Evolutionary conservation across 2,329 filamentous ascomycete species (phyloP), one percentile per base, ranked within the genome.

Genomic region (Fusarium avenaceum): DNA sequence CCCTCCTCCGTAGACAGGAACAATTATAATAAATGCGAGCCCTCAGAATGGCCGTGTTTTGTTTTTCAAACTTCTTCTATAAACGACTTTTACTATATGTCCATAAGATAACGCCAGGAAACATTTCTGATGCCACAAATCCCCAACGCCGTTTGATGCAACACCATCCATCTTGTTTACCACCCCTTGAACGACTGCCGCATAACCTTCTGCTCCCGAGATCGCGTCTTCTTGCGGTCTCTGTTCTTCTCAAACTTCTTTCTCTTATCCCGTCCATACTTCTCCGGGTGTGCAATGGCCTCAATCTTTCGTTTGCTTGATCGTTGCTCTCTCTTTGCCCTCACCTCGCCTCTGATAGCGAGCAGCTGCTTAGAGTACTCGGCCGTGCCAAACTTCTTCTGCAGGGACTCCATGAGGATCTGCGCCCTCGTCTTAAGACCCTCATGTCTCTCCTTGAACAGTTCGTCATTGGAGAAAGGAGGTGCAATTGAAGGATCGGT

Each of bases 221-320:
- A 90, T 78, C 88, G 92, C 78, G 91, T 91, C 85, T 93, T 97
- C 77, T 90, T 89, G 79, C 90, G 89, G 72, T 91, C 90, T 81
- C 90, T 94, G 84, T 96, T 96, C 83, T 90, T 89, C 76, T 96
- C 93, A 65, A 92, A 86, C 83, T 91, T 94, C 83, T 90, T 92
- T 77, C 87, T 89, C 88, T 97, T 97, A 72, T 91, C 89, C 75
- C 86, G 84, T 28, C 90, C 92, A 72, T 89, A 89, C 76, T 85
- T 90, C 80, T 96, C 95, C 2, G 96, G 96, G 75, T 91, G 88
- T 49, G 87, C 87, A 24, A 99, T 89, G 13, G 92, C 92, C 76
- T 96, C 94, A 68, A 98, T 92, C 80, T 93, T 92, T 74, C 96
- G 87, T 87, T 99, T 99, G 67, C 86, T 88, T 54, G 91, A 88